Percentiles rank a stretch among this genome's conserved stretches.
These are phyloP conservation scores for Lepiota venenata DNA, from an alignment of 768 basidiomycete species.

Conservation along the genomic window DNA sequence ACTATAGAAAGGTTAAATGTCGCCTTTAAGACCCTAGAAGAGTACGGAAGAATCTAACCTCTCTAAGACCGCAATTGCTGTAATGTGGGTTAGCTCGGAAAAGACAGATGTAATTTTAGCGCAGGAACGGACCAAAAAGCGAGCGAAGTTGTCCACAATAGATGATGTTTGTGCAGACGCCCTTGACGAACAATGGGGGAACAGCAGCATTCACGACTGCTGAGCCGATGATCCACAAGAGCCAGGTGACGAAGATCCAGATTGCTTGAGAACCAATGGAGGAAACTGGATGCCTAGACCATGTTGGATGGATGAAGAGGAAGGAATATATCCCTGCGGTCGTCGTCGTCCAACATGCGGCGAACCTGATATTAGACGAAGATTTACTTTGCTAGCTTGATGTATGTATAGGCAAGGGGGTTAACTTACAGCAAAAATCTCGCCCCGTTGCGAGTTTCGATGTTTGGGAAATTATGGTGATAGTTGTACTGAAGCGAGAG, in stretches of 20 bases:
- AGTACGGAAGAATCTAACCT: constrained; percentile 35
- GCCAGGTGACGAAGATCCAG: constrained; percentile 58
- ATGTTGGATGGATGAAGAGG: constrained; percentile 57
- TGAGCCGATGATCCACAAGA: constrained; percentile 58
- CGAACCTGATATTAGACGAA: constrained; percentile 37
- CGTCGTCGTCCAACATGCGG: constrained; percentile 56
- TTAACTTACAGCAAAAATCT: constrained; percentile 45
- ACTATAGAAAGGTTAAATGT: constrained; percentile 22
- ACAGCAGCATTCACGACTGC: constrained; percentile 47
- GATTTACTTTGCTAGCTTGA: neutral
- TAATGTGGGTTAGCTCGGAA: constrained; percentile 21
- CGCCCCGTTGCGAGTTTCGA: constrained; percentile 37
- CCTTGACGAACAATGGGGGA: constrained; percentile 37
- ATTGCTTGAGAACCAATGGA: constrained; percentile 59
- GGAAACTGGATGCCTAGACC: constrained; percentile 48
- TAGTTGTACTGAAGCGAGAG: constrained; percentile 53
- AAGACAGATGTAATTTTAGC: neutral
- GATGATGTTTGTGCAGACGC: constrained; percentile 39
- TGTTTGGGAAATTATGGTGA: constrained; percentile 50
- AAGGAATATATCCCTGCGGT: constrained; percentile 52
- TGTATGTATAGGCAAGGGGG: neutral
- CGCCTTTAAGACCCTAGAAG: neutral
- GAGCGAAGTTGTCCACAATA: constrained; percentile 58
- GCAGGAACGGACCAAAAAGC: constrained; percentile 40
- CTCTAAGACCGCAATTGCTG: constrained; percentile 42